phyloP scores from a whole-genome alignment of 23 red algal genomes.

The Pyropia haitanensis region DNA sequence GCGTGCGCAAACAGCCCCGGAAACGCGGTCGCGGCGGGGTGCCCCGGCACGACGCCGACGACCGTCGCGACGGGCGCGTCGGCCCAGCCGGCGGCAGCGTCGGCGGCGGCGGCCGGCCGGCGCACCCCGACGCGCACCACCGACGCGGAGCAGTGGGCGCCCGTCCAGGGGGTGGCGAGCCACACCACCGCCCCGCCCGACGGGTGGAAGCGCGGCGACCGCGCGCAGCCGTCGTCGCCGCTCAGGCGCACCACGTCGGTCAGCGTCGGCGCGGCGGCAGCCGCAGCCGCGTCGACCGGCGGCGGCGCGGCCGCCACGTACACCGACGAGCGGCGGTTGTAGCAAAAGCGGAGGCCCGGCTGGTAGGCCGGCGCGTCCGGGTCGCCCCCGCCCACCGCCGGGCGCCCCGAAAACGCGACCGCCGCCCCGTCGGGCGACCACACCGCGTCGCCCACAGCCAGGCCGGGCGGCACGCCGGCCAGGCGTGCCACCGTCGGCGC shows the following conservation, averaged over 20 bases:
- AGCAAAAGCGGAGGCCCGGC: constrained; percentile 67
- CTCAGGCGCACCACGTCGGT: constrained; percentile 12
- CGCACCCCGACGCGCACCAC: too few relatives aligned
- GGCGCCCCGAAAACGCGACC: neutral
- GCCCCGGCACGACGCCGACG: neutral
- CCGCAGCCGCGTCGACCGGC: constrained; percentile 6
- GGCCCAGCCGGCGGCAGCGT: too few relatives aligned
- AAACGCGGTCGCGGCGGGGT: constrained; percentile 15
- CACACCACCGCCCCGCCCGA: neutral
- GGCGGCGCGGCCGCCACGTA: constrained; percentile 17
- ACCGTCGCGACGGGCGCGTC: too few relatives aligned
- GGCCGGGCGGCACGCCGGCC: constrained; percentile 1
- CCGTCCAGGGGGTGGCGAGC: constrained; percentile 2
- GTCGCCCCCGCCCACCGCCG: neutral
- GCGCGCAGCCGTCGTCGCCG: constrained; percentile 47
- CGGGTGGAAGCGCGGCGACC: constrained; percentile 45
- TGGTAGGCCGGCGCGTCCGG: constrained; percentile 11
- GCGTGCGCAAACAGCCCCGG: constrained; percentile 63
- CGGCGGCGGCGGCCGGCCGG: too few relatives aligned
- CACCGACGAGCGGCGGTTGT: constrained; percentile 47
- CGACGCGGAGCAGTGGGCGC: too few relatives aligned
- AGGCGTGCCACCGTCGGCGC: neutral
- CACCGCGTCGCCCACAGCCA: too few relatives aligned
- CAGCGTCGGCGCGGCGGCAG: constrained; percentile 2
- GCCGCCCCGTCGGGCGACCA: constrained; percentile 1